Percentiles rank a stretch among this genome's conserved stretches.
phyloP scores from a whole-genome alignment of 2,329 filamentous ascomycete genomes.

The Akanthomyces muscarius region DNA sequence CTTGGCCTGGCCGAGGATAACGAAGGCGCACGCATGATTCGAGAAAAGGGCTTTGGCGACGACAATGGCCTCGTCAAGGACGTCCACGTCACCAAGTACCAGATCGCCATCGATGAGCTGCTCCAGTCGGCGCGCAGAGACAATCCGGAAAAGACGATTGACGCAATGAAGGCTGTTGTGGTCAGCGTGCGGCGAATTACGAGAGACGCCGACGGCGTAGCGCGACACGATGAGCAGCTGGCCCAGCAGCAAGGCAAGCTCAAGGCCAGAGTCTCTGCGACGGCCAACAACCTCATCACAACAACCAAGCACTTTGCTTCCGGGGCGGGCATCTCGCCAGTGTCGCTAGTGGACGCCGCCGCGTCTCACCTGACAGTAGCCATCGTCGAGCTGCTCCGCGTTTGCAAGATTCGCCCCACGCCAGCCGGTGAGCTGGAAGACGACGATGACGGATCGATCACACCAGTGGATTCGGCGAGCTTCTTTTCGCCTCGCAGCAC shows the following conservation, averaged over 20 bases:
- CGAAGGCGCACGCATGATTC: conserved; percentile 63
- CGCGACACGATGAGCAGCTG: conserved; percentile 49
- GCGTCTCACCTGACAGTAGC: conserved; percentile 84
- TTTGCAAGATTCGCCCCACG: conserved; percentile 78
- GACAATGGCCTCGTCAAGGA: conserved; percentile 80
- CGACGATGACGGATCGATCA: conserved; percentile 64
- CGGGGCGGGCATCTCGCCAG: conserved; percentile 78
- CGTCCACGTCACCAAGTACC: conserved; percentile 90
- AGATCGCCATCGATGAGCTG: conserved; percentile 89
- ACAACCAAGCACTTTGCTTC: conserved; percentile 87
- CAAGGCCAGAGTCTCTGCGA: conserved; percentile 80
- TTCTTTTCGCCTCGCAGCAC: conserved; percentile 61
- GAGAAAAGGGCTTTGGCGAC: conserved; percentile 63
- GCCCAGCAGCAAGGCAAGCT: conserved; percentile 62
- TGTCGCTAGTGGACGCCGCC: conserved; percentile 90
- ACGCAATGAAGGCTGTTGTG: conserved; percentile 83
- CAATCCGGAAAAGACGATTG: conserved; percentile 70
- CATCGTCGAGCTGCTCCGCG: conserved; percentile 78
- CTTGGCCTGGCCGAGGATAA: conserved; percentile 66
- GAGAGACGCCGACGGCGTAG: conserved; percentile 66
- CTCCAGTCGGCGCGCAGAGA: conserved; percentile 70
- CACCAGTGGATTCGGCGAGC: conserved; percentile 62
- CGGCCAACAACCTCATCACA: conserved; percentile 93
- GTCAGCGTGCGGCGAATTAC: conserved; percentile 79
- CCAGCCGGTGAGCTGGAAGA: conserved; percentile 72